phyloP scores from a whole-genome alignment of 2,329 filamentous ascomycete genomes.

The Fonsecaea nubica region DNA sequence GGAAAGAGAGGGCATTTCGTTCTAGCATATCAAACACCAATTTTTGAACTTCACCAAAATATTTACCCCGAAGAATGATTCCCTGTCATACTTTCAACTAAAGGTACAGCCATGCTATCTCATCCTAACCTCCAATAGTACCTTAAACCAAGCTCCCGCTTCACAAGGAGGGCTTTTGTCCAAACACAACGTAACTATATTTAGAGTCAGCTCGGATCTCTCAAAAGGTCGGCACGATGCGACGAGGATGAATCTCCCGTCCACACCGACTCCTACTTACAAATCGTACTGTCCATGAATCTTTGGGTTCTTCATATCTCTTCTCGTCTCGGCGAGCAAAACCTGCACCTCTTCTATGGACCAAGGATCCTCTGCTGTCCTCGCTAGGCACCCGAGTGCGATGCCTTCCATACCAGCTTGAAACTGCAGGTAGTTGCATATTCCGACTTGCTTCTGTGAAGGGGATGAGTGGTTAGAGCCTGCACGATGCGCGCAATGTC shows the following conservation, averaged over 20 bases:
- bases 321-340: background rate
- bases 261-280: background rate
- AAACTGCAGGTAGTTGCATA: constrained; percentile 9
- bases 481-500: background rate
- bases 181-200: constrained; percentile 2
- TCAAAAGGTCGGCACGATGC: background rate
- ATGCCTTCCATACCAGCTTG: constrained; percentile 6
- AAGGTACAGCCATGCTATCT: background rate
- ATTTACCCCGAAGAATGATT: background rate
- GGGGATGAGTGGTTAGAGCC: background rate
- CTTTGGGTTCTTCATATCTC: constrained; percentile 2
- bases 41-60: background rate
- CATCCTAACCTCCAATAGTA: background rate
- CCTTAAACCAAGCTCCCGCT: background rate
- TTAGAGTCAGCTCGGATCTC: background rate
- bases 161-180: background rate
- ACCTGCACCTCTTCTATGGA: constrained; percentile 7
- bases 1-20: background rate
- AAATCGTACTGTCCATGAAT: constrained; percentile 6
- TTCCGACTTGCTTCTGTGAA: constrained; percentile 1
- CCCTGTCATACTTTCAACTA: background rate
- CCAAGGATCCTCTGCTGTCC: background rate
- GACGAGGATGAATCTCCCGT: background rate
- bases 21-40: background rate
- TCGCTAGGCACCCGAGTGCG: background rate